Evolutionary conservation across 345 rosid species (phyloP).

Genomic region (Noccaea bulbosa): DNA sequence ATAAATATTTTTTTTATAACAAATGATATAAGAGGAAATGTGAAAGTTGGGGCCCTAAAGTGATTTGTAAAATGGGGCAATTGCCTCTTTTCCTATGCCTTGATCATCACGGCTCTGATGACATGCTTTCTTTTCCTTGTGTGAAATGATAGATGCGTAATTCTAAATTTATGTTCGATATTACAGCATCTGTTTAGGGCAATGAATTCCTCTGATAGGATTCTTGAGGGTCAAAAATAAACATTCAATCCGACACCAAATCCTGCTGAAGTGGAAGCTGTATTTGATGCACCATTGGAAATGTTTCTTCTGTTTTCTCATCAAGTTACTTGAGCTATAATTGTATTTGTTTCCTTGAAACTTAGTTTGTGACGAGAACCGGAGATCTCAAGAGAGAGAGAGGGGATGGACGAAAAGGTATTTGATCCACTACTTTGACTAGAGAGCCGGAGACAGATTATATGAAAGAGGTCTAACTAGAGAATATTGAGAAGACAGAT

Average conservation of each 20-base stretch:
- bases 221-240: slow-evolving; percentile 54
- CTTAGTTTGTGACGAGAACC: slow-evolving; percentile 54
- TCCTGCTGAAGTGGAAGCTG: slow-evolving; percentile 89
- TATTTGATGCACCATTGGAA: slow-evolving; percentile 89
- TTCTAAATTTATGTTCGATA: background rate
- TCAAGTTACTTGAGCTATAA: slow-evolving; percentile 11
- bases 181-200: slow-evolving; percentile 92
- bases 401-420: slow-evolving; percentile 75
- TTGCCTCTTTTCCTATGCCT: too few relatives aligned
- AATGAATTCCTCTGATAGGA: slow-evolving; percentile 72
- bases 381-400: slow-evolving; percentile 68
- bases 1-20: too few relatives aligned
- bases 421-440: slow-evolving; percentile 67
- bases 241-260: slow-evolving; percentile 70
- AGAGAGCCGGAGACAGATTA: slow-evolving; percentile 54
- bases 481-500: too few relatives aligned
- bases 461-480: slow-evolving; percentile 68
- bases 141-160: background rate
- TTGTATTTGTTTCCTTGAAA: too few relatives aligned
- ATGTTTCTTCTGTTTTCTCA: slow-evolving; percentile 61
- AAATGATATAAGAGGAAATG: too few relatives aligned
- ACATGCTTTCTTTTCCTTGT: background rate
- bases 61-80: too few relatives aligned
- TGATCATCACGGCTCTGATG: too few relatives aligned
- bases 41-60: too few relatives aligned